Evolutionary conservation across 1,139 yeast genomes (phyloP).

Genomic region (Geotrichum candidum): DNA sequence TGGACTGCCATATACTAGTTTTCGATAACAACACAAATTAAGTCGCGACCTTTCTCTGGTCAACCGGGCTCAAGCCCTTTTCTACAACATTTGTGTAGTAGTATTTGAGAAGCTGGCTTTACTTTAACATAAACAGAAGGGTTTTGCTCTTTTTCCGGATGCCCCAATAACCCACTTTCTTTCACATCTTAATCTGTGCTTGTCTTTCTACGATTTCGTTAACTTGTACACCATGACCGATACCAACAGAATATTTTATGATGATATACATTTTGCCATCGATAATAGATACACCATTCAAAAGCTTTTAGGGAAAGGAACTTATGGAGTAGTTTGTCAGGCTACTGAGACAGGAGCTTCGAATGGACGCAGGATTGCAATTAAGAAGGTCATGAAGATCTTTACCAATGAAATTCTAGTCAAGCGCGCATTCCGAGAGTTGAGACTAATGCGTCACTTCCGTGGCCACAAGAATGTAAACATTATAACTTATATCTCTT

Average conservation of each 20-base stretch:
- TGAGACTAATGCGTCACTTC: constrained; percentile 70
- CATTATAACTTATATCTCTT: constrained; percentile 8
- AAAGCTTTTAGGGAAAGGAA: constrained; percentile 70
- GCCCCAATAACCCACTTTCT: no score
- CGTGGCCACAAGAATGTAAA: constrained; percentile 70
- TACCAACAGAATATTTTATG: constrained; percentile 19
- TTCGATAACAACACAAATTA: no score
- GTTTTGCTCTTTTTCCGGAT: no score
- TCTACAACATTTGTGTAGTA: no score
- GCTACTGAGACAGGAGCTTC: constrained; percentile 47
- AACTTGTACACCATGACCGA: constrained; percentile 8
- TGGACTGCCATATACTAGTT: no score
- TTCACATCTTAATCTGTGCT: not conserved
- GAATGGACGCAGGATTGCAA: constrained; percentile 45
- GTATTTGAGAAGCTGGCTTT: no score
- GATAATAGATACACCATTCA: constrained; percentile 57
- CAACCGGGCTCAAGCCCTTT: no score
- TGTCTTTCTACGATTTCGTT: not conserved
- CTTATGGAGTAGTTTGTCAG: constrained; percentile 83
- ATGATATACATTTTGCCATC: constrained; percentile 46
- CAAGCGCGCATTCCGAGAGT: constrained; percentile 71
- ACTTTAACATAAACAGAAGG: no score
- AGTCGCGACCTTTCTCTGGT: no score
- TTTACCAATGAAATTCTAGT: constrained; percentile 58
- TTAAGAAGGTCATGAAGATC: constrained; percentile 69